Percentiles rank a stretch among this genome's conserved stretches.
Evolutionary conservation across 75 land plant species (phyloP).

Genomic region (Picea sitchensis): DNA sequence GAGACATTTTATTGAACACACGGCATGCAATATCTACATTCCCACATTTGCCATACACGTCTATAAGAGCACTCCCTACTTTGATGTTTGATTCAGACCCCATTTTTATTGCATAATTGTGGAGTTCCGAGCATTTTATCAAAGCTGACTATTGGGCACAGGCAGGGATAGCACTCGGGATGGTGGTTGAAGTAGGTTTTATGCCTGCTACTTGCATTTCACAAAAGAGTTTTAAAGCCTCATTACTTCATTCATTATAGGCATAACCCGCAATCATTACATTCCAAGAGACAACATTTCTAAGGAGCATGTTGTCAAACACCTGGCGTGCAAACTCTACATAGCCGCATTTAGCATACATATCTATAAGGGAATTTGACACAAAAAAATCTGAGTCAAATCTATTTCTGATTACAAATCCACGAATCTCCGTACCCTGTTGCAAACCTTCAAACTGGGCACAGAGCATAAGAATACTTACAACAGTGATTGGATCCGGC

Average conservation of each 20-base stretch:
- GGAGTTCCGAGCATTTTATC: conserved; percentile 2
- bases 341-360: conserved; percentile 39
- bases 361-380: conserved; percentile 25
- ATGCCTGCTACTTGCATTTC: conserved; percentile 14
- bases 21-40: conserved; percentile 17
- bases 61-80: conserved; percentile 26
- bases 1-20: conserved; percentile 9
- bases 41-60: conserved; percentile 37
- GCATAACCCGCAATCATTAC: conserved; percentile 34
- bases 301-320: conserved; percentile 39
- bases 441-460: conserved; percentile 8
- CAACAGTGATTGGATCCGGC: conserved; percentile 23
- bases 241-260: conserved; percentile 13
- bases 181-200: conserved; percentile 14
- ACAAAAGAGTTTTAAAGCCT: conserved; percentile 28
- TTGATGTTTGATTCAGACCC: not conserved
- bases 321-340: conserved; percentile 19
- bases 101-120: conserved; percentile 6
- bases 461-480: conserved; percentile 24
- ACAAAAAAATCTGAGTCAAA: not conserved
- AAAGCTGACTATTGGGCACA: conserved; percentile 12
- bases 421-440: not conserved
- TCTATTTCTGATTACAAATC: conserved; percentile 11
- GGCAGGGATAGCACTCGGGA: conserved; percentile 11
- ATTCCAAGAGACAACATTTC: conserved; percentile 41